Base-by-base conservation (phyloP, 306 rosid species). In the Cucumis cinereus region DNA sequence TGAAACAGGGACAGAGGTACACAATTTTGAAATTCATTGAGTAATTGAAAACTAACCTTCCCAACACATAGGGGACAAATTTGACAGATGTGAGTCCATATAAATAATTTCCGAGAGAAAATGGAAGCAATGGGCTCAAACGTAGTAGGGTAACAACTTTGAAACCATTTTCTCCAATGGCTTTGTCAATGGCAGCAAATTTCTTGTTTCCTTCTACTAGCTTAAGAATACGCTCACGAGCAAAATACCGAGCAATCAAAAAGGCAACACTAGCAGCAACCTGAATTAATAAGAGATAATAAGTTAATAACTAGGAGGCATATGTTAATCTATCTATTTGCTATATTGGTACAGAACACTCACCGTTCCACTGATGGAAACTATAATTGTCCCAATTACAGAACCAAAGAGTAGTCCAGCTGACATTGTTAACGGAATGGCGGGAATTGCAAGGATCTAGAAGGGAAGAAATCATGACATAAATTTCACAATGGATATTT, bases 361-460 rank as follows among this genome's bases (percentile, higher is more conserved):
- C 83, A 94, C 96, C 8, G 96, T 94, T 86, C 99, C 97, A 30
- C 99, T 92, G 75, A 92, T 84, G 13, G 99, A 94, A 88, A 94
- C 99, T 61, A 92, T 86, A 87, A 92, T 77, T 49, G 96, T 88
- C 79, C 99, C 97, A 30, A 77, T 67, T 76, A 94, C 36, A 30
- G 99, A 79, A 58, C 99, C 99, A 81, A 94, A 94, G 77, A 94
- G 92, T 77, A 94, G 97, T 67, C 99, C 99, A 56, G 97, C 97
- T 77, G 99, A 90, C 96, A 94, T 82, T 80, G 99, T 94, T 79
- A 94, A 79, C 47, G 97, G 97, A 85, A 92, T 80, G 75, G 96
- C 99, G 62, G 97, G 99, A 85, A 94, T 92, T 9, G 99, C 97
- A 84, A 92, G 95, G 78, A 94, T 79, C 98, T 93, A 88, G 20